Evolutionary conservation across 2,329 filamentous ascomycete species (phyloP).

Genomic region (Metarhizium humberi): DNA sequence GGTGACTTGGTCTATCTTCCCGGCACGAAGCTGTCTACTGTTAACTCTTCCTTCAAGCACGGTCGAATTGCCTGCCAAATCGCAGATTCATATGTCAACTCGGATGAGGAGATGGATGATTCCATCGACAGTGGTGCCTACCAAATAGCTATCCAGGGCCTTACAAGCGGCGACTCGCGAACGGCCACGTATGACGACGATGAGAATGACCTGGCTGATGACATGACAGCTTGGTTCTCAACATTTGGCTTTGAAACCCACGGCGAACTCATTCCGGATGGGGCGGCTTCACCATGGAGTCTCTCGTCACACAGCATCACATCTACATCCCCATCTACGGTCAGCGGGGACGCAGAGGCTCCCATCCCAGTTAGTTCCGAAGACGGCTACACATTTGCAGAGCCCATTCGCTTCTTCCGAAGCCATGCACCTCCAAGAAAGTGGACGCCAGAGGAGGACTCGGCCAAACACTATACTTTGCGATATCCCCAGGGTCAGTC

Average conservation of each 20-base stretch:
- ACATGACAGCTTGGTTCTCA: conserved; percentile 42
- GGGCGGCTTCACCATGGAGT: background rate
- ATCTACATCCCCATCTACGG: conserved; percentile 18
- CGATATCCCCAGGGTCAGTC: conserved; percentile 7
- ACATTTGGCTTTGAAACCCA: conserved; percentile 36
- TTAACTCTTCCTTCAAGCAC: conserved; percentile 40
- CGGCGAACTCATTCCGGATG: conserved; percentile 28
- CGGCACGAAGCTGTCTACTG: conserved; percentile 40
- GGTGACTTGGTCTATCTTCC: conserved; percentile 38
- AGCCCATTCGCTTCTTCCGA: conserved; percentile 21
- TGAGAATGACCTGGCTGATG: conserved; percentile 28
- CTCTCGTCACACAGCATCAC: conserved; percentile 14
- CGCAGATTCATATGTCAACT: background rate
- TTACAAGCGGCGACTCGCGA: conserved; percentile 39
- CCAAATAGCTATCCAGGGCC: conserved; percentile 54
- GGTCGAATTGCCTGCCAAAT: conserved; percentile 37
- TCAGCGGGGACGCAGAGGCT: conserved; percentile 24
- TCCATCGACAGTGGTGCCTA: conserved; percentile 55
- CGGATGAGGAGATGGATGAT: conserved; percentile 29
- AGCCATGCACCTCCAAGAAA: conserved; percentile 19
- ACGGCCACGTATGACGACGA: conserved; percentile 35
- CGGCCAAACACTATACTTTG: conserved; percentile 18
- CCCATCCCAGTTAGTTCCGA: conserved; percentile 28
- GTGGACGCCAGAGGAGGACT: conserved; percentile 26
- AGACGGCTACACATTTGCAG: conserved; percentile 20